These are phyloP conservation scores for Starmera amethionina DNA, from an alignment of 805 yeast species.

Conservation along the genomic window DNA sequence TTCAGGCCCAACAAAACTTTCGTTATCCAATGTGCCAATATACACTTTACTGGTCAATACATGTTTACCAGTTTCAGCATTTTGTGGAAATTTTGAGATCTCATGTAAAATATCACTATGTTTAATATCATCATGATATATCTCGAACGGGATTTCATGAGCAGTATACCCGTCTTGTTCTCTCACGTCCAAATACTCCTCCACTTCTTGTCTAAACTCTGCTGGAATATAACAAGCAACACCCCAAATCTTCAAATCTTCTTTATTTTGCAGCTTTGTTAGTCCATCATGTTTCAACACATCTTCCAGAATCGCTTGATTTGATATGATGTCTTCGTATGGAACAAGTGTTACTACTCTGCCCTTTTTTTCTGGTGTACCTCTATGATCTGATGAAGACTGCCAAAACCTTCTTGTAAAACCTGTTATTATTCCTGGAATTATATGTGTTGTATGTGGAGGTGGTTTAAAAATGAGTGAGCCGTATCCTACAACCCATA, in stretches of 20 bases:
- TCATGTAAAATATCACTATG: conserved; percentile 14
- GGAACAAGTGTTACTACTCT: conserved; percentile 78
- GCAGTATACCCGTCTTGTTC: conserved; percentile 85
- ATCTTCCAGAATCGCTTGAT: conserved; percentile 32
- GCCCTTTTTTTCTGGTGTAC: conserved; percentile 81
- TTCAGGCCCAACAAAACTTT: conserved; percentile 83
- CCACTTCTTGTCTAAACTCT: conserved; percentile 48
- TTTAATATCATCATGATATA: conserved; percentile 22
- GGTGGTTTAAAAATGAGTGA: conserved; percentile 88
- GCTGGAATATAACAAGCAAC: conserved; percentile 77
- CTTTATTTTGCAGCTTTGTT: conserved; percentile 20
- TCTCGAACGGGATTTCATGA: conserved; percentile 54
- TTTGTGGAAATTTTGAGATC: conserved; percentile 19
- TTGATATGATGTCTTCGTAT: conserved; percentile 37
- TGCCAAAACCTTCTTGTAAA: conserved; percentile 87
- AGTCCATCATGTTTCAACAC: conserved; percentile 20
- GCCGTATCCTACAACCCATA: conserved; percentile 89
- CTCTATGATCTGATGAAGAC: conserved; percentile 81
- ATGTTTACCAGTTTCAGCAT: conserved; percentile 26
- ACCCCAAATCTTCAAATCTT: conserved; percentile 57
- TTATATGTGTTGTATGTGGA: conserved; percentile 47
- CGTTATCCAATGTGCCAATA: conserved; percentile 75
- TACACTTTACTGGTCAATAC: conserved; percentile 55
- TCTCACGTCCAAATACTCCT: conserved; percentile 63
- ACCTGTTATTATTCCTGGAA: conserved; percentile 71